A percentile compares a stretch with the other conserved stretches of the same genome.
Conservation (phyloP, 805 yeast genomes). For the Ogataea ganodermae region DNA sequence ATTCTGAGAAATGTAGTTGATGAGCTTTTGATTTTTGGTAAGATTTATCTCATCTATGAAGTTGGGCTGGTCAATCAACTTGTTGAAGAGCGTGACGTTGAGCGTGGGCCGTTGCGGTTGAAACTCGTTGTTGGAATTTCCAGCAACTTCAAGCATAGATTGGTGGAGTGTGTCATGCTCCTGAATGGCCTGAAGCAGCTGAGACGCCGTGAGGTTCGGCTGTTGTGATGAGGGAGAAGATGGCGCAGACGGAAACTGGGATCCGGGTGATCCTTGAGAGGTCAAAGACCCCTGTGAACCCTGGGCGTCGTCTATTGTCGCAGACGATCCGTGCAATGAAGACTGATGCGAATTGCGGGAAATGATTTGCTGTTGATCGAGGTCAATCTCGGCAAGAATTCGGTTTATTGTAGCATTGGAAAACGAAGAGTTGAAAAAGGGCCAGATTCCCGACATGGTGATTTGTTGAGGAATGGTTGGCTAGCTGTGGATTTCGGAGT, state of each 20-base stretch:
- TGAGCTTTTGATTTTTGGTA: conserved; percentile 37
- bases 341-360: conserved; percentile 3
- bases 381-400: conserved; percentile 40
- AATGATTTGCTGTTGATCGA: conserved; percentile 31
- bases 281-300: neutral
- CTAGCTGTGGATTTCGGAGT: neutral
- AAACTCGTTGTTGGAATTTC: conserved; percentile 1
- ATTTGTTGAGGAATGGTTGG: neutral
- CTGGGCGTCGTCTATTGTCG: neutral
- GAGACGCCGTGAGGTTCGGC: conserved; percentile 35
- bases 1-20: conserved; percentile 33
- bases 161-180: conserved; percentile 31
- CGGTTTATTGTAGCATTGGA: conserved; percentile 40
- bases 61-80: conserved; percentile 39
- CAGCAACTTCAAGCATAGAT: conserved; percentile 12
- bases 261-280: neutral
- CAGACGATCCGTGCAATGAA: conserved; percentile 1
- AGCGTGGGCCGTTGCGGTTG: conserved; percentile 12
- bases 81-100: conserved; percentile 34
- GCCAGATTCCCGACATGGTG: conserved; percentile 41
- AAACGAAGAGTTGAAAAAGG: conserved; percentile 39
- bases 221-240: conserved; percentile 22
- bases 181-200: conserved; percentile 37
- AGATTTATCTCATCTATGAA: conserved; percentile 38
- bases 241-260: conserved; percentile 12